A percentile compares a stretch with the other conserved stretches of the same genome.
phyloP scores from a whole-genome alignment of 192 early-diverging fungal genomes.

The Rhizophagus prolifer region DNA sequence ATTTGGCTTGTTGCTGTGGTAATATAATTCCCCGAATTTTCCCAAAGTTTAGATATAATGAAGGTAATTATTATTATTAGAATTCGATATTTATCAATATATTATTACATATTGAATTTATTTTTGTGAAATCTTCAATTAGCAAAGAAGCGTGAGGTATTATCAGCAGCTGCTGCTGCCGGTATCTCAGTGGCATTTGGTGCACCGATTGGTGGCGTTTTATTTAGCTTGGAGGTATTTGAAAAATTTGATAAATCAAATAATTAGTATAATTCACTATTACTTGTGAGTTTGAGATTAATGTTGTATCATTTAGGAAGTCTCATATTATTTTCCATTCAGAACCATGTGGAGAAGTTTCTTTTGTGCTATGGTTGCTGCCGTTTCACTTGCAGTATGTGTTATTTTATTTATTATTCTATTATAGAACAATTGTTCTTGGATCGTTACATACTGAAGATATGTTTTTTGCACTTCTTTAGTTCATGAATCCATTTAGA shows the following conservation, averaged over 20 bases:
- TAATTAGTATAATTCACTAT: background rate
- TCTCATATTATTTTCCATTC: slow-evolving; percentile 89
- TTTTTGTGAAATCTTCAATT: background rate
- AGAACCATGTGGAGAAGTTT: slow-evolving; percentile 94
- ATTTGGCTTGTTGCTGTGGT: slow-evolving; percentile 87
- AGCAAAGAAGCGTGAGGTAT: slow-evolving; percentile 88
- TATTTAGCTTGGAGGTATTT: slow-evolving; percentile 80
- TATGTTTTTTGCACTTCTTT: slow-evolving; percentile 11
- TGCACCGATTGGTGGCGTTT: slow-evolving; percentile 93
- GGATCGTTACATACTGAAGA: background rate
- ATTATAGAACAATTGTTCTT: background rate
- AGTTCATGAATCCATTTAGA: slow-evolving; percentile 81
- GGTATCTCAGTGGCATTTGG: slow-evolving; percentile 96
- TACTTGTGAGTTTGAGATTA: background rate
- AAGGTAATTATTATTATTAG: slow-evolving; percentile 47
- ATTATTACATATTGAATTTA: too few species aligned
- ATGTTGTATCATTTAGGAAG: slow-evolving; percentile 48
- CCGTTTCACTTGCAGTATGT: slow-evolving; percentile 74
- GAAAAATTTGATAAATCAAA: slow-evolving; percentile 39
- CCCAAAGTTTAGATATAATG: slow-evolving; percentile 89
- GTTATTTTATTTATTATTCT: background rate
- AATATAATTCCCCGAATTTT: slow-evolving; percentile 85
- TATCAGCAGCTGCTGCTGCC: slow-evolving; percentile 89
- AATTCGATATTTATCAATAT: background rate
- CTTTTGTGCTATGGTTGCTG: slow-evolving; percentile 92